phyloP scores from a whole-genome alignment of 1,284 basidiomycete genomes.

The Moesziomyces parantarcticus region DNA sequence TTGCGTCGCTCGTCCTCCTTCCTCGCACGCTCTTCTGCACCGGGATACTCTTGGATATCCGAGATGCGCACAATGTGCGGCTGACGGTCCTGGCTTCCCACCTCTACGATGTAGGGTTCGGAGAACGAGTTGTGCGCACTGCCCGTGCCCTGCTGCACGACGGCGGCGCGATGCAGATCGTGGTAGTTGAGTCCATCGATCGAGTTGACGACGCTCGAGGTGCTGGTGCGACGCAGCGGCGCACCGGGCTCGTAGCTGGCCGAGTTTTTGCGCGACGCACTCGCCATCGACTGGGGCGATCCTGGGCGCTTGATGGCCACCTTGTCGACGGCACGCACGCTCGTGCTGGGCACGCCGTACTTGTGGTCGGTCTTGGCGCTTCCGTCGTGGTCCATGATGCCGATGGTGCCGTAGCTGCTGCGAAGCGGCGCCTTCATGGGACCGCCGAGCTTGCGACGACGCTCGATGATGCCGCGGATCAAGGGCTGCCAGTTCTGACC shows the following conservation, averaged over 20 bases:
- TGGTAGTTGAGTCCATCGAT: slow-evolving; percentile 25
- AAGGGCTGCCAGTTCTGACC: slow-evolving; percentile 62
- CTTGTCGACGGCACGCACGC: slow-evolving; percentile 52
- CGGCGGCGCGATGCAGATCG: slow-evolving; percentile 25
- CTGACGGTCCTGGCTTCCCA: slow-evolving; percentile 43
- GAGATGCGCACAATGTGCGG: slow-evolving; percentile 42
- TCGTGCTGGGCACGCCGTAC: slow-evolving; percentile 37
- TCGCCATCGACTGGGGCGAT: slow-evolving; percentile 30
- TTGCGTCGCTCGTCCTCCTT: slow-evolving; percentile 16
- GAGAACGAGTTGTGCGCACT: slow-evolving; percentile 28
- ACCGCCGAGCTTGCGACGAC: slow-evolving; percentile 59
- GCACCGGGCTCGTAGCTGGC: slow-evolving; percentile 28
- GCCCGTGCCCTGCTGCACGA: slow-evolving; percentile 17
- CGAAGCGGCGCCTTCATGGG: slow-evolving; percentile 57
- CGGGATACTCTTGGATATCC: slow-evolving; percentile 47
- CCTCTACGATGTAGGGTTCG: slow-evolving; percentile 60
- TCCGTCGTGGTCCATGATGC: slow-evolving; percentile 22
- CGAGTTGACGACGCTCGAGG: slow-evolving; percentile 27
- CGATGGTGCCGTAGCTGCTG: slow-evolving; percentile 56
- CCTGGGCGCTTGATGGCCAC: slow-evolving; percentile 57
- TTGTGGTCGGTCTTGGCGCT: slow-evolving; percentile 23
- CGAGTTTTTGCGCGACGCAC: slow-evolving; percentile 15
- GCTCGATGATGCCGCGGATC: slow-evolving; percentile 66
- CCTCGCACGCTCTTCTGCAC: slow-evolving; percentile 26
- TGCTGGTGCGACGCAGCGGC: slow-evolving; percentile 29